Evolutionary conservation across 441 rosid species (phyloP), one percentile per base, ranked within the genome.

Genomic region (Gossypium davidsonii): DNA sequence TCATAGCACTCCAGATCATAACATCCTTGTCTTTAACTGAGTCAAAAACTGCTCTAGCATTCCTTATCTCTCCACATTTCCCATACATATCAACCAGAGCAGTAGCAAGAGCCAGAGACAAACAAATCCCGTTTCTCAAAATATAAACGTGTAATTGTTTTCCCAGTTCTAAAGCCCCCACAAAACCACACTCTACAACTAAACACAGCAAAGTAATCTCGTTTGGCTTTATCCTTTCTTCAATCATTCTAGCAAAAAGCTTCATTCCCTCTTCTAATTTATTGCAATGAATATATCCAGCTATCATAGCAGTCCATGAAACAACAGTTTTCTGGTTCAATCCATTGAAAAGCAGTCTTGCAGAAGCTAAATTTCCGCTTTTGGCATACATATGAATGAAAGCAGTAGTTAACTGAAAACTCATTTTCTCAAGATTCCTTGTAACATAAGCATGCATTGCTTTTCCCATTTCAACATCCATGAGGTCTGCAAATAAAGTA

Each of bases 51-150:
- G 74, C 78, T 76, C 76, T 81, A 14, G 88, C 86, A 71, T 71
- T 72, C 28, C 60, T 46, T 21, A 77, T 31, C 15, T 82, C 73
- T 5, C 81, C 69, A 34, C 86, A 79, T 77, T 81, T 86, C 67
- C 87, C 85, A 26, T 87, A 87, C 90, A 83, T 83, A 66, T 84
- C 83, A 48, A 85, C 76, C 73, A 87, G 73, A 74, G 85, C 84
- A 59, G 84, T 78, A 21, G 65, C 52, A 52, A 77, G 61, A 65
- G 81, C 77, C 71, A 58, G 21, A 26, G 83, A 76, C 44, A 71
- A 42, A 26, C 10, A 26, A 25, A 37, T 74, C 52, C 76, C 58
- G 26, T 74, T 74, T 74, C 87, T 76, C 72, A 80, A 57, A 60
- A 80, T 51, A 55, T 73, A 85, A 11, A 73, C 83, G 70, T 82